phyloP scores from a whole-genome alignment of 805 yeast species.

The Candida sanyiensis region DNA sequence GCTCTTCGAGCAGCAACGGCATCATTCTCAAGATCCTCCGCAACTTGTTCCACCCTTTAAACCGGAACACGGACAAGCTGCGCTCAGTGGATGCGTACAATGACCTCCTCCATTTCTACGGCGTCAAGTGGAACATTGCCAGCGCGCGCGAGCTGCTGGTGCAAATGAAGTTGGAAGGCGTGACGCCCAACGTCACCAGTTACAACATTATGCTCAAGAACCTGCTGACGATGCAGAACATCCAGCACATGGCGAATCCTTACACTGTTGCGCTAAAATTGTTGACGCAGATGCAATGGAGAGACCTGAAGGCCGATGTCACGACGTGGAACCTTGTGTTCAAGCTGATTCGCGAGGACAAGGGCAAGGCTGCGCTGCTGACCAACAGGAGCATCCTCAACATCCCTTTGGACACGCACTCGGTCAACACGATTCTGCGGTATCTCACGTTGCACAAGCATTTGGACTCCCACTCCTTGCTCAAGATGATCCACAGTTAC shows the following conservation, averaged over 20 bases:
- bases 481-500: conserved; percentile 12
- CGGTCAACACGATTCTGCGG: conserved; percentile 25
- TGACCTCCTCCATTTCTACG: conserved; percentile 34
- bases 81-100: conserved; percentile 31
- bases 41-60: conserved; percentile 36
- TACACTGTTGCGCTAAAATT: conserved; percentile 26
- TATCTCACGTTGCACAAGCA: conserved; percentile 16
- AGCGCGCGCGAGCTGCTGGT: conserved; percentile 35
- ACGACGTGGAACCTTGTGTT: conserved; percentile 35
- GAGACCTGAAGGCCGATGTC: conserved; percentile 28
- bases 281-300: conserved; percentile 28
- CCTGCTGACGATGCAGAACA: conserved; percentile 25
- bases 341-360: conserved; percentile 29
- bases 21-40: conserved; percentile 33
- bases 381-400: conserved; percentile 28
- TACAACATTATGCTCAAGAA: conserved; percentile 34
- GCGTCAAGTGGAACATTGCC: conserved; percentile 33
- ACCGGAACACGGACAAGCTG: conserved; percentile 28
- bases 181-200: conserved; percentile 32
- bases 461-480: conserved; percentile 12
- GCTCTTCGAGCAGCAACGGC: conserved; percentile 34
- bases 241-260: conserved; percentile 27
- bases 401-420: conserved; percentile 28
- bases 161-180: conserved; percentile 34
- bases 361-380: conserved; percentile 28